These are phyloP conservation scores for Penicillium crystallinum DNA, from an alignment of 495 filamentous ascomycete species.

Conservation along the genomic window DNA sequence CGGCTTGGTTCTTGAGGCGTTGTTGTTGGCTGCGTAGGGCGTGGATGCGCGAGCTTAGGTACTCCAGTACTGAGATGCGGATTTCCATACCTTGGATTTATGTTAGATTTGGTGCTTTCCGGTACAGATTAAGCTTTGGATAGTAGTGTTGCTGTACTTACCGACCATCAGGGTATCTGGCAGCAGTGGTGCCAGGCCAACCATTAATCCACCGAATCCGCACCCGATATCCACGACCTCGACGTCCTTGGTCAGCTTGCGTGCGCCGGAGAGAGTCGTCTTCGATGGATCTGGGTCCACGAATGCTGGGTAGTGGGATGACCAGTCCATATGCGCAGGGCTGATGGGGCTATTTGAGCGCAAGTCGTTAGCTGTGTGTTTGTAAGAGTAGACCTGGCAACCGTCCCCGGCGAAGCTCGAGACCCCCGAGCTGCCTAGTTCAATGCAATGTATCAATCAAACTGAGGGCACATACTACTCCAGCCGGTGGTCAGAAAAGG, in stretches of 20 bases:
- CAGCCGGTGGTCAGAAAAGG: conserved; percentile 88
- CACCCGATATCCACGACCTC: conserved; percentile 98
- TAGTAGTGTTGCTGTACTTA: conserved; percentile 25
- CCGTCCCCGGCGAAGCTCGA: background rate
- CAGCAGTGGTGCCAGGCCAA: conserved; percentile 75
- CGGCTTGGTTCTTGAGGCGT: conserved; percentile 28
- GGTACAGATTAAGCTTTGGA: background rate
- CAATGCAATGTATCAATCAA: background rate
- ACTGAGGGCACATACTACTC: conserved; percentile 61
- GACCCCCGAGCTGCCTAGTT: background rate
- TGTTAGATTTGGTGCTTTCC: background rate
- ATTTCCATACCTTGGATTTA: conserved; percentile 72
- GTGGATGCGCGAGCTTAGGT: conserved; percentile 76
- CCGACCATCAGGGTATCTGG: conserved; percentile 81
- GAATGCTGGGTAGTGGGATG: conserved; percentile 73
- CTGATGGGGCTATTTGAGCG: conserved; percentile 58
- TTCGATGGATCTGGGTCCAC: conserved; percentile 34
- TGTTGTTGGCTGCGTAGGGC: conserved; percentile 68
- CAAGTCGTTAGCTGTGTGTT: conserved; percentile 13
- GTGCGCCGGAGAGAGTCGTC: conserved; percentile 30
- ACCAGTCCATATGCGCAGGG: conserved; percentile 89
- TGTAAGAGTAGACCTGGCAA: background rate
- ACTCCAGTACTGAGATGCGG: conserved; percentile 79
- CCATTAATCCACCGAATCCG: conserved; percentile 86
- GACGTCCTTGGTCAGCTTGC: conserved; percentile 58